Conservation (phyloP, 202 grass and related monocot species). For the Zizania palustris region DNA sequence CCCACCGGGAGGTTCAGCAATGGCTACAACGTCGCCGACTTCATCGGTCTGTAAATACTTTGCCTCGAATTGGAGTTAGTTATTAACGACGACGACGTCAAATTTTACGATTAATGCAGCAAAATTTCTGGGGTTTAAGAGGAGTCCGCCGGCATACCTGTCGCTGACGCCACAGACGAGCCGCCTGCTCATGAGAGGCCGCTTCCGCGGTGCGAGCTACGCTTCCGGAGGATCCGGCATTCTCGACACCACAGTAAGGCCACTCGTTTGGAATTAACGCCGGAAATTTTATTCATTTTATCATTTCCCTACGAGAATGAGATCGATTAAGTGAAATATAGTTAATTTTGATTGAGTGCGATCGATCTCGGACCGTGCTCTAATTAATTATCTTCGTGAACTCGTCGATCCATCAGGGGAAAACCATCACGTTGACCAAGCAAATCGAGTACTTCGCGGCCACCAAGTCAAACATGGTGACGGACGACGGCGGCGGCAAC, state of each 20-base stretch:
- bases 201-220: no score
- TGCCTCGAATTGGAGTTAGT: background rate
- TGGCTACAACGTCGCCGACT: constrained; percentile 53
- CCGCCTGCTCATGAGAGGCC: no score
- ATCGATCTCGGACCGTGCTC: background rate
- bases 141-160: no score
- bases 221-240: no score
- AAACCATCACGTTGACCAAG: constrained; percentile 44
- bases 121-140: no score
- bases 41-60: constrained; percentile 28
- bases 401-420: constrained; percentile 12
- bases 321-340: no score
- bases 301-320: no score
- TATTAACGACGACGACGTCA: no score
- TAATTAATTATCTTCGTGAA: background rate
- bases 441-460: no score
- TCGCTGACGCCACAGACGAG: constrained; percentile 8
- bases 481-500: background rate
- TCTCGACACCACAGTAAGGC: constrained; percentile 29
- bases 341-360: background rate
- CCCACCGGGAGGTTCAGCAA: constrained; percentile 68
- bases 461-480: no score
- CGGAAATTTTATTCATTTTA: background rate
- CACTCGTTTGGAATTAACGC: background rate
- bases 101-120: background rate